phyloP scores from a whole-genome alignment of 371 early-diverging fungal species.

The Zopfochytrium polystomum region DNA sequence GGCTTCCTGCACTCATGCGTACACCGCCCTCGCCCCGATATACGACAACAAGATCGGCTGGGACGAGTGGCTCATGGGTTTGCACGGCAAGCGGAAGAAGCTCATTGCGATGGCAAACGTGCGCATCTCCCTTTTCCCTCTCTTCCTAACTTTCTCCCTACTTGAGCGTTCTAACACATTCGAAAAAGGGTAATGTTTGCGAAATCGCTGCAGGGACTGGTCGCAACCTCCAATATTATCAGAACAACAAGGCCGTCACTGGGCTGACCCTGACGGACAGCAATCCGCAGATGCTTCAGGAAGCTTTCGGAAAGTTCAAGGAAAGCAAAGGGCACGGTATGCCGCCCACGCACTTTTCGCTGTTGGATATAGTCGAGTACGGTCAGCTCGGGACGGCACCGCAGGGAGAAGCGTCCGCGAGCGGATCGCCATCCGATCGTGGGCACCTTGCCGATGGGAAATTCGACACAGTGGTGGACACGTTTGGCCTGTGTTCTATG shows the following conservation, averaged over 20 bases:
- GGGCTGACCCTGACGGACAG: slow-evolving; percentile 61
- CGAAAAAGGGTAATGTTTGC: slow-evolving; percentile 26
- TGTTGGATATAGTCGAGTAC: slow-evolving; percentile 13
- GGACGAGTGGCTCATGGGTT: slow-evolving; percentile 68
- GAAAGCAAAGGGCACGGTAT: not conserved
- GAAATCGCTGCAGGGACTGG: slow-evolving; percentile 68
- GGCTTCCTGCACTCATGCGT: slow-evolving; percentile 17
- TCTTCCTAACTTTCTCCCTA: not conserved
- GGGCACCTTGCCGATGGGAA: slow-evolving; percentile 39
- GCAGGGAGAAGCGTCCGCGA: no score
- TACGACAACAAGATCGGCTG: slow-evolving; percentile 64
- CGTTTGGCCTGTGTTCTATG: slow-evolving; percentile 78
- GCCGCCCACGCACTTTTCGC: slow-evolving; percentile 14
- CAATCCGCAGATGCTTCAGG: slow-evolving; percentile 57
- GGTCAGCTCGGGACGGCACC: not conserved
- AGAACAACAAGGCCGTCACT: slow-evolving; percentile 32
- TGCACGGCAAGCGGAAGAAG: slow-evolving; percentile 54
- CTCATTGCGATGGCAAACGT: slow-evolving; percentile 50
- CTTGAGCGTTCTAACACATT: not conserved
- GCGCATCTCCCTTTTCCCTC: slow-evolving; percentile 26
- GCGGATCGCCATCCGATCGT: slow-evolving; percentile 4
- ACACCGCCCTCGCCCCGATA: slow-evolving; percentile 43
- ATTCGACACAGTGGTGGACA: slow-evolving; percentile 76
- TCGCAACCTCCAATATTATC: slow-evolving; percentile 65
- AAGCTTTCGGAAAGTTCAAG: slow-evolving; percentile 50